Conservation (phyloP, 2,329 filamentous ascomycete genomes). For the Fusarium sp. region DNA sequence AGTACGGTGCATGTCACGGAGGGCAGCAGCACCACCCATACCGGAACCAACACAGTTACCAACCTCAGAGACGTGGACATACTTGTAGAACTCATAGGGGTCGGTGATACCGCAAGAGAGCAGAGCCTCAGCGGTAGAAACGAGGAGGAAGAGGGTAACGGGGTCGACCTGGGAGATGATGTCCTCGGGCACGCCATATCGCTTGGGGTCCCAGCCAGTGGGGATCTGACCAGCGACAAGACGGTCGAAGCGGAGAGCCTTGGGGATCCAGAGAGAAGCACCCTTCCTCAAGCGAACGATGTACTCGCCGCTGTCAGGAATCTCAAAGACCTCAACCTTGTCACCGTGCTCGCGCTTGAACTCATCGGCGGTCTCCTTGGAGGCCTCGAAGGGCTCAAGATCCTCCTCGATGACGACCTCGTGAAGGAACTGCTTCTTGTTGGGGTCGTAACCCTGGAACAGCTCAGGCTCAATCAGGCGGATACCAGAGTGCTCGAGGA, state of each 20-base stretch:
- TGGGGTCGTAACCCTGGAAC: conserved; percentile 96
- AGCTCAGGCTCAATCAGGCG: conserved; percentile 97
- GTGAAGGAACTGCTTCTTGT: conserved; percentile 98
- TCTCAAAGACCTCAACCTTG: conserved; percentile 97
- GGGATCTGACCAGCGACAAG: conserved; percentile 97
- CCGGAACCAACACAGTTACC: conserved; percentile 99
- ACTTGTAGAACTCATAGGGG: conserved; percentile 99
- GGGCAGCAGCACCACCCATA: conserved; percentile 92
- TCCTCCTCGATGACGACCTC: conserved; percentile 98
- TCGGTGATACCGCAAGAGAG: conserved; percentile 96
- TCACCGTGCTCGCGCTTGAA: conserved; percentile 98
- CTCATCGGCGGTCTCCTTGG: conserved; percentile 96
- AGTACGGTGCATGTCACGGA: conserved; percentile 98
- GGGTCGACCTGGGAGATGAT: conserved; percentile 98
- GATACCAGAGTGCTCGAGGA: conserved; percentile 96
- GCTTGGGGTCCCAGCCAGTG: conserved; percentile 96
- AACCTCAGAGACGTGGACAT: conserved; percentile 96
- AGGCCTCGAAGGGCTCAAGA: conserved; percentile 95
- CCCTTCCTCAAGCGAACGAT: conserved; percentile 96
- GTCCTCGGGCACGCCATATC: conserved; percentile 95
- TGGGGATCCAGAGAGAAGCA: conserved; percentile 93
- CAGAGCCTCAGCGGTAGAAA: conserved; percentile 91
- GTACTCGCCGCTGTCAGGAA: conserved; percentile 92
- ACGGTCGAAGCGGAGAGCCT: conserved; percentile 96
- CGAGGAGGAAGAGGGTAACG: conserved; percentile 93